Conservation (phyloP, 257 asterid species). For the Penstemon barbatus region DNA sequence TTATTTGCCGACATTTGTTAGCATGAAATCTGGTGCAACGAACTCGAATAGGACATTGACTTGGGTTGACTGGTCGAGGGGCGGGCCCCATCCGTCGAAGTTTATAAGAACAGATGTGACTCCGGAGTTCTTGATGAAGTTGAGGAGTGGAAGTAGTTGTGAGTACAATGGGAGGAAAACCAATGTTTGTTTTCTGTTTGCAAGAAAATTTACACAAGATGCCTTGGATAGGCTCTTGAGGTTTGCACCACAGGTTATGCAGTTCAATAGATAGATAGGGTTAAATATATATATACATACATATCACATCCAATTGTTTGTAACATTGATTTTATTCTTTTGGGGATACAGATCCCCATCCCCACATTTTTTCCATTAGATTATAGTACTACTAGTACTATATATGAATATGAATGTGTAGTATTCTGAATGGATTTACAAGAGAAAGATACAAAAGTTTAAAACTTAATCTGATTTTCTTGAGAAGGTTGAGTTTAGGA, state of each 20-base stretch:
- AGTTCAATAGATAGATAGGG: conserved; percentile 43
- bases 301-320: background rate
- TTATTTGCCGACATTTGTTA: conserved; percentile 71
- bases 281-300: too few species aligned
- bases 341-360: conserved; percentile 25
- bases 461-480: too few species aligned
- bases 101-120: conserved; percentile 46
- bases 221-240: conserved; percentile 64
- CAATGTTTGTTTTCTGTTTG: conserved; percentile 67
- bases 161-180: conserved; percentile 65
- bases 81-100: conserved; percentile 80
- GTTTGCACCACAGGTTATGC: conserved; percentile 76
- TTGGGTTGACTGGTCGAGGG: conserved; percentile 83
- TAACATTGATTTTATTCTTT: conserved; percentile 30
- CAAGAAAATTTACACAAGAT: conserved; percentile 64
- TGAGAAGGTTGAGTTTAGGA: too few species aligned
- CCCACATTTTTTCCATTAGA: conserved; percentile 28
- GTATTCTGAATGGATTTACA: background rate
- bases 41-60: conserved; percentile 66
- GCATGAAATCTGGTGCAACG: conserved; percentile 40
- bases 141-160: conserved; percentile 54
- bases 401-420: background rate
- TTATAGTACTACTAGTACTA: too few species aligned
- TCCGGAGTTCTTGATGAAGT: conserved; percentile 44
- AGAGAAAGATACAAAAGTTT: background rate